Evolutionary conservation across 2,329 filamentous ascomycete genomes (phyloP).

Genomic region (Trichoderma oligosporum): DNA sequence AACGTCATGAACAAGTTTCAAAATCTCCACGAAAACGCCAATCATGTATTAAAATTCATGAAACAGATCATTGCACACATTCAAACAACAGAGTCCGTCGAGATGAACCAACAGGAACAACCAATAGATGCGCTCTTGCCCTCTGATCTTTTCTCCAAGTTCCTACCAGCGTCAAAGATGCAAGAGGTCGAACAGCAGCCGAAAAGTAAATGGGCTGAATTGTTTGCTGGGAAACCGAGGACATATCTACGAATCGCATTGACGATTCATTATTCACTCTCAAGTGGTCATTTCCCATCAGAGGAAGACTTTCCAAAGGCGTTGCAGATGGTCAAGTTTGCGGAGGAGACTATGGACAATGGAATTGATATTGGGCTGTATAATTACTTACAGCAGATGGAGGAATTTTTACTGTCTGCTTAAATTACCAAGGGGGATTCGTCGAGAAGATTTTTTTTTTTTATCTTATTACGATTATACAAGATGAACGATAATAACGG

Average conservation of each 20-base stretch:
- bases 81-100: constrained; percentile 8
- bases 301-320: constrained; percentile 13
- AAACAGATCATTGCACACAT: constrained; percentile 12
- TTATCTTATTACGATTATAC: neutral
- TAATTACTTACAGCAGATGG: constrained; percentile 14
- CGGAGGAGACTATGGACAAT: neutral
- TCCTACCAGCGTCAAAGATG: neutral
- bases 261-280: constrained; percentile 14
- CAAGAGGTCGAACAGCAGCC: neutral
- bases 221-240: constrained; percentile 2
- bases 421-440: neutral
- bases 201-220: constrained; percentile 4
- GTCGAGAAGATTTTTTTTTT: neutral
- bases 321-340: constrained; percentile 6
- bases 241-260: constrained; percentile 6
- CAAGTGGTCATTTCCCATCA: neutral
- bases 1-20: constrained; percentile 16
- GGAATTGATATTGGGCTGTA: constrained; percentile 4
- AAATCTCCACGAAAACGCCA: constrained; percentile 10
- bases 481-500: too few species aligned
- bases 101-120: neutral
- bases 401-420: constrained; percentile 5
- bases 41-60: constrained; percentile 10
- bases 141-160: neutral
- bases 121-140: neutral